Percentiles rank a stretch among this genome's conserved stretches.
phyloP scores from a whole-genome alignment of 352 stramenopile genomes.

The Pythium phragmitis region DNA sequence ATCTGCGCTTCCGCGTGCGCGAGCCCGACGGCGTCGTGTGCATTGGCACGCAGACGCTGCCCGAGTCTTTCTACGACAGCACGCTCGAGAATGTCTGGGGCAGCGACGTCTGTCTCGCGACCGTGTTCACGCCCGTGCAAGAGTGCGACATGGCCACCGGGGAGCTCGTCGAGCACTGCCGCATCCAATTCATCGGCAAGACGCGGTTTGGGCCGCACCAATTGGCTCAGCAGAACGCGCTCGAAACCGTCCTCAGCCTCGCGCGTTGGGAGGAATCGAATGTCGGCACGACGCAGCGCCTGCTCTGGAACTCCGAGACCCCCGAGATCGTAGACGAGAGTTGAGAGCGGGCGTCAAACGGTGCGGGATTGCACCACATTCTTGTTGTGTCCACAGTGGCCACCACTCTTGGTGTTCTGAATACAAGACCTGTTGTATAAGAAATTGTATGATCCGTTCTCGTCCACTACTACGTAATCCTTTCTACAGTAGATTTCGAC shows the following conservation, averaged over 20 bases:
- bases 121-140: slow-evolving; percentile 34
- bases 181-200: slow-evolving; percentile 39
- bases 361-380: background rate
- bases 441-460: background rate
- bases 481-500: no score
- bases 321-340: background rate
- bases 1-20: slow-evolving; percentile 47
- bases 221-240: slow-evolving; percentile 35
- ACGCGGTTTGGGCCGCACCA: slow-evolving; percentile 32
- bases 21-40: slow-evolving; percentile 41
- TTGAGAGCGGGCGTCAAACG: background rate
- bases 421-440: background rate
- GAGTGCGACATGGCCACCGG: slow-evolving; percentile 26
- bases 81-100: slow-evolving; percentile 33
- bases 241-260: slow-evolving; percentile 54
- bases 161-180: slow-evolving; percentile 34
- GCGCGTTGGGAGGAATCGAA: slow-evolving; percentile 57
- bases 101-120: slow-evolving; percentile 41
- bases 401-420: background rate
- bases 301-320: slow-evolving; percentile 9
- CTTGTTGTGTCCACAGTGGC: no score
- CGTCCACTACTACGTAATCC: background rate
- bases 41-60: slow-evolving; percentile 37
- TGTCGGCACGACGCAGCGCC: slow-evolving; percentile 36
- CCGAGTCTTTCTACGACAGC: slow-evolving; percentile 14